Evolutionary conservation across 148 eudicot genomes (phyloP).

Genomic region (Mesembryanthemum crystallinum): DNA sequence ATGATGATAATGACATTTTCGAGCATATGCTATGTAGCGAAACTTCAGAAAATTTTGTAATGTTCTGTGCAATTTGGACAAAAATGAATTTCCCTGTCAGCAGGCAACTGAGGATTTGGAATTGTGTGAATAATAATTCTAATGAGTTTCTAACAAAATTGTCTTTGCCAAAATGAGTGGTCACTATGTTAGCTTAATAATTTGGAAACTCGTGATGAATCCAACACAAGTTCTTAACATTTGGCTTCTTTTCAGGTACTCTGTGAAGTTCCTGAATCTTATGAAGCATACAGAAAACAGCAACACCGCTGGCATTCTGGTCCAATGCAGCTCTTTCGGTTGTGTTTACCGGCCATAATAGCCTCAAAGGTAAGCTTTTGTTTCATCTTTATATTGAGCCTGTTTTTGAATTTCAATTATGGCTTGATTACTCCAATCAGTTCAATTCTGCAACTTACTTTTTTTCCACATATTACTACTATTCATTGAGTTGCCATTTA

Average conservation of each 20-base stretch:
- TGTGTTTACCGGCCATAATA: constrained; percentile 62
- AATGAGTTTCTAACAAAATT: not conserved
- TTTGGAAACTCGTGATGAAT: not conserved
- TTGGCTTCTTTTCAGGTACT: constrained; percentile 42
- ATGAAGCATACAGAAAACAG: constrained; percentile 82
- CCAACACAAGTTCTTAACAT: not conserved
- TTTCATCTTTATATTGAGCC: not conserved
- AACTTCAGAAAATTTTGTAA: not conserved
- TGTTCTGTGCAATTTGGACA: too few relatives aligned
- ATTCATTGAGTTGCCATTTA: too few relatives aligned
- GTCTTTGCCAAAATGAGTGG: not conserved
- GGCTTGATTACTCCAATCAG: too few relatives aligned
- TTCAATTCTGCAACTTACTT: too few relatives aligned
- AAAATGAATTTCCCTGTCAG: too few relatives aligned
- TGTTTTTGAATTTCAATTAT: not conserved
- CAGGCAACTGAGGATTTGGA: not conserved
- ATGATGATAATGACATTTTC: not conserved
- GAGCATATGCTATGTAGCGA: not conserved
- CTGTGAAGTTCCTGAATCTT: constrained; percentile 80
- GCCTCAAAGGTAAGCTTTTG: constrained; percentile 47
- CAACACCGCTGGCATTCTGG: constrained; percentile 95
- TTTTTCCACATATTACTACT: too few relatives aligned
- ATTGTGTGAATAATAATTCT: not conserved
- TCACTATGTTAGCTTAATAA: not conserved
- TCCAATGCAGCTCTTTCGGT: constrained; percentile 81